Conservation (phyloP, 2,329 filamentous ascomycete species). For the Endothia cerciana region DNA sequence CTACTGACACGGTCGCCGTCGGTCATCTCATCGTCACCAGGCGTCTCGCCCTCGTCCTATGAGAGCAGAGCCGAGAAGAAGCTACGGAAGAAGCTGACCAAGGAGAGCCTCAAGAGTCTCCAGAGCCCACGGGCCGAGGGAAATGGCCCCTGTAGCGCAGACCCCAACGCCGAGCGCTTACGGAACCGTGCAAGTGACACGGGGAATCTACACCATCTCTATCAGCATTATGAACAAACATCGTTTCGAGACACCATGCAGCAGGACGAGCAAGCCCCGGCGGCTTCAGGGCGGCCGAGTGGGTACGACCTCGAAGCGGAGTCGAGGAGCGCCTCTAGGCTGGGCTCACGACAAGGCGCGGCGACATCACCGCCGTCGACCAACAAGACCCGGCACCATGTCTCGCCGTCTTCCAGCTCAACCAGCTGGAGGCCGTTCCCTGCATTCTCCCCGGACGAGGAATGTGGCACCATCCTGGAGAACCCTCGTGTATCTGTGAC, state of each 20-base stretch:
- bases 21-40: slow-evolving; percentile 45
- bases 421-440: slow-evolving; percentile 18
- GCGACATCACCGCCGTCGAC: slow-evolving; percentile 1
- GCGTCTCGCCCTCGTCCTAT: slow-evolving; percentile 34
- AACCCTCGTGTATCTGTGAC: slow-evolving; percentile 35
- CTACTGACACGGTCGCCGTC: slow-evolving; percentile 48
- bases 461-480: slow-evolving; percentile 36
- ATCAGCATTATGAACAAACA: slow-evolving; percentile 63
- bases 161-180: slow-evolving; percentile 18
- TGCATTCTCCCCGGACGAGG: slow-evolving; percentile 30
- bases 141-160: slow-evolving; percentile 7
- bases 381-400: slow-evolving; percentile 18
- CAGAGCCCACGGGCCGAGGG: slow-evolving; percentile 7
- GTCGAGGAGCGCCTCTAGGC: slow-evolving; percentile 1
- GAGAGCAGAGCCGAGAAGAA: slow-evolving; percentile 35
- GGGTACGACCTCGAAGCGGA: slow-evolving; percentile 8
- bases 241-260: slow-evolving; percentile 50
- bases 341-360: slow-evolving; percentile 18
- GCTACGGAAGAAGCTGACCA: slow-evolving; percentile 42
- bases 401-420: slow-evolving; percentile 26
- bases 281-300: slow-evolving; percentile 8
- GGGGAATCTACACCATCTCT: slow-evolving; percentile 53
- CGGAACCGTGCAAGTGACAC: slow-evolving; percentile 35
- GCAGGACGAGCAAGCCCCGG: slow-evolving; percentile 29
- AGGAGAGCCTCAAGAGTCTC: slow-evolving; percentile 39